Percentiles rank a stretch among this genome's conserved stretches.
These are phyloP conservation scores for Nemania sp. DNA, from an alignment of 2,329 filamentous ascomycete genomes.

Conservation along the genomic window DNA sequence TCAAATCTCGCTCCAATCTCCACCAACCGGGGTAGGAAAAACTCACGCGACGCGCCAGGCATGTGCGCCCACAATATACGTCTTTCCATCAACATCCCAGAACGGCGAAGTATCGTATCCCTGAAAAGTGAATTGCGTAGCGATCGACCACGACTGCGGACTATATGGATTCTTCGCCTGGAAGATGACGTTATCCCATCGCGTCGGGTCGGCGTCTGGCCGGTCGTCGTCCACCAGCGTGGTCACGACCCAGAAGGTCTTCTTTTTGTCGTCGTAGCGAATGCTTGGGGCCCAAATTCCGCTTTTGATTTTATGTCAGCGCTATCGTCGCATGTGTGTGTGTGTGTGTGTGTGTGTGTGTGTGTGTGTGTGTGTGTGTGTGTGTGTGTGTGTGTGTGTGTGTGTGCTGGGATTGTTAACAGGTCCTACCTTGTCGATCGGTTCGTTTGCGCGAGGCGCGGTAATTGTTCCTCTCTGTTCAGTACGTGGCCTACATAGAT, in stretches of 20 bases:
- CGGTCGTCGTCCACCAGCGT: conserved; percentile 45
- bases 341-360: not conserved
- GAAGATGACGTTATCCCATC: conserved; percentile 50
- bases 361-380: not conserved
- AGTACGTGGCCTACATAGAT: conserved; percentile 33
- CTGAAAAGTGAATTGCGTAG: conserved; percentile 51
- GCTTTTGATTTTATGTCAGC: conserved; percentile 24
- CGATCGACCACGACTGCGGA: conserved; percentile 49
- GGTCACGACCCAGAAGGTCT: conserved; percentile 50
- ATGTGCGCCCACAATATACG: conserved; percentile 52
- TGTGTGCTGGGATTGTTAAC: conserved; percentile 6
- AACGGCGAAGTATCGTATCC: conserved; percentile 59
- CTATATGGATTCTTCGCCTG: conserved; percentile 48
- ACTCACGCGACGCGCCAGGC: conserved; percentile 41
- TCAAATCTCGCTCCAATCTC: not conserved
- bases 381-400: not conserved
- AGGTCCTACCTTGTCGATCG: conserved; percentile 31
- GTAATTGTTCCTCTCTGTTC: conserved; percentile 36
- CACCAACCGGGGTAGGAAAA: no score
- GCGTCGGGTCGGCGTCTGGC: conserved; percentile 35
- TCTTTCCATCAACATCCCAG: conserved; percentile 59
- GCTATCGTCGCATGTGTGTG: not conserved
- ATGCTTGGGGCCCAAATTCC: conserved; percentile 54
- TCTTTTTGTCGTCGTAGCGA: conserved; percentile 45
- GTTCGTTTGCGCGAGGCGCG: conserved; percentile 36